A percentile compares a stretch with the other conserved stretches of the same genome.
phyloP scores from a whole-genome alignment of 441 rosid genomes.

The Populus hybrid region DNA sequence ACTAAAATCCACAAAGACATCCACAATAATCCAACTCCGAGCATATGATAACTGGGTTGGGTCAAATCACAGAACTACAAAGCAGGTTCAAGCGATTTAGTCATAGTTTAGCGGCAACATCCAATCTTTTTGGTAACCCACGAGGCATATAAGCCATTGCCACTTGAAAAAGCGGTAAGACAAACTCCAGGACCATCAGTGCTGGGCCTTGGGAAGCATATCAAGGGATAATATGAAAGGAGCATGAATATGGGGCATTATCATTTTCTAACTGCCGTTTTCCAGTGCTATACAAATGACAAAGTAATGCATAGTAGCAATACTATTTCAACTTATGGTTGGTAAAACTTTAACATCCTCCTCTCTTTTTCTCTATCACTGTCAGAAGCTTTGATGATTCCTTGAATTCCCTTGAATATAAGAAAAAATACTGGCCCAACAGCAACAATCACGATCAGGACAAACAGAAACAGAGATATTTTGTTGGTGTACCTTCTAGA shows the following conservation, averaged over 20 bases:
- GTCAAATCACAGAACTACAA: constrained; percentile 68
- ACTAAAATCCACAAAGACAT: constrained; percentile 90
- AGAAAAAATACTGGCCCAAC: constrained; percentile 66
- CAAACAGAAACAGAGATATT: constrained; percentile 57
- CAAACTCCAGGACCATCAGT: constrained; percentile 80
- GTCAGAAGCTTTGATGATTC: constrained; percentile 52
- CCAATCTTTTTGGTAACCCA: constrained; percentile 60
- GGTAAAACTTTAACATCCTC: constrained; percentile 44
- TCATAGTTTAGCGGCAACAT: constrained; percentile 57
- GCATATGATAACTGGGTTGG: constrained; percentile 69
- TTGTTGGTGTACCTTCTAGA: constrained; percentile 76
- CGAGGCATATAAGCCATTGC: constrained; percentile 85
- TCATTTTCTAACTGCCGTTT: constrained; percentile 65
- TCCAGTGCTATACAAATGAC: constrained; percentile 56
- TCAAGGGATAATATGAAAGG: constrained; percentile 66
- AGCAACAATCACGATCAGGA: constrained; percentile 53
- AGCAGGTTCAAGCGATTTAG: constrained; percentile 58
- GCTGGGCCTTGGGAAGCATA: constrained; percentile 76
- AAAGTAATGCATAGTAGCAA: constrained; percentile 70
- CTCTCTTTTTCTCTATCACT: constrained; percentile 45
- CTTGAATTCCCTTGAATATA: constrained; percentile 75
- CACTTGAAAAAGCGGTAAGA: constrained; percentile 69
- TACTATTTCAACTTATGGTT: constrained; percentile 93
- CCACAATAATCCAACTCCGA: constrained; percentile 83
- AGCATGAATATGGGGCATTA: constrained; percentile 56